Percentiles rank a stretch among this genome's conserved stretches.
Conservation (phyloP, 1,284 basidiomycete genomes). For the Schizophyllum commune region DNA sequence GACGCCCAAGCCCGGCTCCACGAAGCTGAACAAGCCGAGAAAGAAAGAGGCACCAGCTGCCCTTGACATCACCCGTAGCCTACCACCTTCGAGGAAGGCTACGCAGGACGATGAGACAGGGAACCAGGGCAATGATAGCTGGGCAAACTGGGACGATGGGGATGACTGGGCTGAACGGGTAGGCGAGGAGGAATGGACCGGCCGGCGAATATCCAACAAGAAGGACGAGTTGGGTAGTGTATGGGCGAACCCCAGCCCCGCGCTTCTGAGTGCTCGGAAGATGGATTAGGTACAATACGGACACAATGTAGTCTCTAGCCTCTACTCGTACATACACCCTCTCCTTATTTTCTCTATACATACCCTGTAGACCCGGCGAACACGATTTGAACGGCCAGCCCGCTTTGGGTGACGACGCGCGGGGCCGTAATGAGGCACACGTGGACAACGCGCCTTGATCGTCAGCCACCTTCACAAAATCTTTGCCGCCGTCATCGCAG, state of each 20-base stretch:
- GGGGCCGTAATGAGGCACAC: background rate
- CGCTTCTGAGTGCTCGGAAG: background rate
- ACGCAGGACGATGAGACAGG: background rate
- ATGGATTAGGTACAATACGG: background rate
- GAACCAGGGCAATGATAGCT: slow-evolving; percentile 31
- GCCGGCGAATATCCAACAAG: slow-evolving; percentile 30
- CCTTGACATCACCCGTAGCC: background rate
- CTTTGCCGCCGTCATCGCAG: background rate
- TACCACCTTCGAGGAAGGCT: background rate
- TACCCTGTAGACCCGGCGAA: no score
- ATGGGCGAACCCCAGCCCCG: background rate
- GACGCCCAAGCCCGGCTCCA: slow-evolving; percentile 17
- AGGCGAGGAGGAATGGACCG: slow-evolving; percentile 43
- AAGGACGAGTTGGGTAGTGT: slow-evolving; percentile 15
- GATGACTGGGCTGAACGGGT: slow-evolving; percentile 47
- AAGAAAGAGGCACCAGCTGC: background rate
- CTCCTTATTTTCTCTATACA: background rate
- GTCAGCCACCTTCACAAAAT: background rate
- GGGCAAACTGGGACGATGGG: slow-evolving; percentile 45
- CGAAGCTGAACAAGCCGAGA: slow-evolving; percentile 1
- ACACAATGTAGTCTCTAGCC: background rate
- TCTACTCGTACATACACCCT: background rate
- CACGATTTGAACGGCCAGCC: no score
- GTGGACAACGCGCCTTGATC: background rate
- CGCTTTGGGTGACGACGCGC: background rate